A percentile compares a stretch with the other conserved stretches of the same genome.
phyloP scores from a whole-genome alignment of 257 asterid genomes.

The Nicotiana knightiana region DNA sequence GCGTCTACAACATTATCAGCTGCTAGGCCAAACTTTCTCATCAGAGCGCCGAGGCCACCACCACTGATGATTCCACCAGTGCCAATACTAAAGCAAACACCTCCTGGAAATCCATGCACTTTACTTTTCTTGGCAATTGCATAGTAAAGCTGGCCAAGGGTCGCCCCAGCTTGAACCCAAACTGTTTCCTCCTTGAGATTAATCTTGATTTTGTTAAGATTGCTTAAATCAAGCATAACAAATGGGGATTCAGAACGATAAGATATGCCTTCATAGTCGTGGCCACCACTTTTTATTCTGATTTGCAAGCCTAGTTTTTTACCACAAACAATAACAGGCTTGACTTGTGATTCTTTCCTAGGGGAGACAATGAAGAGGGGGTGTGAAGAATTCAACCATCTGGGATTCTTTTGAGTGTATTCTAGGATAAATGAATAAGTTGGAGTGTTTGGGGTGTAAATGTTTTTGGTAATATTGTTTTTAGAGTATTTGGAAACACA shows the following conservation, averaged over 20 bases:
- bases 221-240: constrained; percentile 7
- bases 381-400: constrained; percentile 5
- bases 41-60: not conserved
- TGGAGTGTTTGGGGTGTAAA: not conserved
- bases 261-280: not conserved
- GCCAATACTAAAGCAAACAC: constrained; percentile 14
- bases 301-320: not conserved
- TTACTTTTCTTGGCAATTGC: constrained; percentile 1
- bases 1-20: not conserved
- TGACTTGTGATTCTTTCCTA: constrained; percentile 5
- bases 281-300: not conserved
- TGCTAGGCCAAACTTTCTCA: not conserved
- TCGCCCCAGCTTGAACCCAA: constrained; percentile 19
- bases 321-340: not conserved
- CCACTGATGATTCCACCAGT: constrained; percentile 12
- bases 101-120: constrained; percentile 14
- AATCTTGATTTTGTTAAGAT: constrained; percentile 1
- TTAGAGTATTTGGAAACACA: not conserved
- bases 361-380: not conserved
- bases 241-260: not conserved
- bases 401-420: not conserved
- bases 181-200: not conserved
- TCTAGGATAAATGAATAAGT: not conserved
- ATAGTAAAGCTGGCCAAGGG: constrained; percentile 15
- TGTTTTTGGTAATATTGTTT: not conserved